Evolutionary conservation across 768 basidiomycete genomes (phyloP).

Genomic region (Boletus coccyginus): DNA sequence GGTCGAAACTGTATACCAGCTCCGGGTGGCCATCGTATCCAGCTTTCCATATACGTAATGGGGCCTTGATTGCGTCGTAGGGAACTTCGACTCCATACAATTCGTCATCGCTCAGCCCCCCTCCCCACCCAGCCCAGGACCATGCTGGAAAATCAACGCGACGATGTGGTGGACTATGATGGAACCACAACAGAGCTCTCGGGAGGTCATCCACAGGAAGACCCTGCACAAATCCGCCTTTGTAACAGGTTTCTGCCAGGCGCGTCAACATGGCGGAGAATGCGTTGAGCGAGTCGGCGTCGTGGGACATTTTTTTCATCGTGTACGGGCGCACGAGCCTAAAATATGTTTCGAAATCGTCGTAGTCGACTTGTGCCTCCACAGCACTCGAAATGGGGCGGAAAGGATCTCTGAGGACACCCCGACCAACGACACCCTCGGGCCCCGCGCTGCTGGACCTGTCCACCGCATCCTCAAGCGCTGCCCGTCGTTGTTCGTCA

Average conservation of each 20-base stretch:
- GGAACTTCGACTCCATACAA: neutral
- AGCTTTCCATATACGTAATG: constrained; percentile 11
- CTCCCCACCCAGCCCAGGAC: constrained; percentile 17
- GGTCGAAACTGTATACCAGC: constrained; percentile 9
- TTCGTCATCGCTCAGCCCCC: neutral
- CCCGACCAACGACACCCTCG: neutral
- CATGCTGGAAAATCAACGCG: neutral
- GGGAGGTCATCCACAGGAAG: constrained; percentile 9
- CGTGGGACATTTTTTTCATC: constrained; percentile 1
- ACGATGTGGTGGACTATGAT: neutral
- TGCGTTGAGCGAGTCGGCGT: constrained; percentile 13
- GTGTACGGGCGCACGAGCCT: constrained; percentile 7
- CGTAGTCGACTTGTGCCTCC: neutral
- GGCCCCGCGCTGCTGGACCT: neutral
- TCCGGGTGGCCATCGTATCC: neutral
- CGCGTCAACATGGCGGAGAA: constrained; percentile 13
- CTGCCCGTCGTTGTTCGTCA: neutral
- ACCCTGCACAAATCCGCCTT: constrained; percentile 15
- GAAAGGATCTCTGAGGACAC: constrained; percentile 11
- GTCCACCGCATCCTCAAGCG: neutral
- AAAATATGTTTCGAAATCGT: neutral
- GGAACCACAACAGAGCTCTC: constrained; percentile 12
- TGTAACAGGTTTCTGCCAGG: neutral
- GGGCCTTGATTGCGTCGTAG: neutral
- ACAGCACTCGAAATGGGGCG: neutral